These are phyloP conservation scores for Leucogyrophana mollusca DNA, from an alignment of 768 basidiomycete species.

Conservation along the genomic window DNA sequence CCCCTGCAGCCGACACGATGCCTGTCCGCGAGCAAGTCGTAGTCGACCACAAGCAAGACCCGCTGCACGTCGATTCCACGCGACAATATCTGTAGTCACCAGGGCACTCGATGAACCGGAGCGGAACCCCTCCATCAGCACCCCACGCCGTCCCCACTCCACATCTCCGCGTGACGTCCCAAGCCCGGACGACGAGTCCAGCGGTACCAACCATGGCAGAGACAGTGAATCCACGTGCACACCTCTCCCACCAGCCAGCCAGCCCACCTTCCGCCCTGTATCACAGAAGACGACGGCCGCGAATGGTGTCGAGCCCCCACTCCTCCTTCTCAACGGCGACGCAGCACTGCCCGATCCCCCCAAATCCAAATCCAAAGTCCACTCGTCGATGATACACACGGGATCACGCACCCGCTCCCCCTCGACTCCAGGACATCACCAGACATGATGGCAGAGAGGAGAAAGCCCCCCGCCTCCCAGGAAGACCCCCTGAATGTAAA, in stretches of 20 bases:
- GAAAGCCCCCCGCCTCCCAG: slow-evolving; percentile 97
- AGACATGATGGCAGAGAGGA: slow-evolving; percentile 98
- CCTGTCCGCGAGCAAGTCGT: no score
- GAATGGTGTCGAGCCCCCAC: slow-evolving; percentile 98
- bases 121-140: no score
- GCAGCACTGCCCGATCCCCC: slow-evolving; percentile 98
- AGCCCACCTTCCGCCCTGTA: slow-evolving; percentile 97
- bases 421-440: slow-evolving; percentile 96
- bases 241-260: slow-evolving; percentile 99
- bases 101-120: no score
- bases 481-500: no score
- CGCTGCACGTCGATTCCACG: no score
- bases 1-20: no score
- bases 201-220: slow-evolving; percentile 79
- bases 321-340: slow-evolving; percentile 99
- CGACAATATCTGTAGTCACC: no score
- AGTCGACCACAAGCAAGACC: no score
- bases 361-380: slow-evolving; percentile 83
- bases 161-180: no score
- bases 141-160: no score
- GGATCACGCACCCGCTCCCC: no score
- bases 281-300: slow-evolving; percentile 99
- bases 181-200: slow-evolving; percentile 4
- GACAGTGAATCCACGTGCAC: slow-evolving; percentile 93
- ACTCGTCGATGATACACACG: slow-evolving; percentile 97